Percentiles rank a stretch among this genome's conserved stretches.
Evolutionary conservation across 1,284 basidiomycete genomes (phyloP).

Genomic region (Papiliotrema fonsecae): DNA sequence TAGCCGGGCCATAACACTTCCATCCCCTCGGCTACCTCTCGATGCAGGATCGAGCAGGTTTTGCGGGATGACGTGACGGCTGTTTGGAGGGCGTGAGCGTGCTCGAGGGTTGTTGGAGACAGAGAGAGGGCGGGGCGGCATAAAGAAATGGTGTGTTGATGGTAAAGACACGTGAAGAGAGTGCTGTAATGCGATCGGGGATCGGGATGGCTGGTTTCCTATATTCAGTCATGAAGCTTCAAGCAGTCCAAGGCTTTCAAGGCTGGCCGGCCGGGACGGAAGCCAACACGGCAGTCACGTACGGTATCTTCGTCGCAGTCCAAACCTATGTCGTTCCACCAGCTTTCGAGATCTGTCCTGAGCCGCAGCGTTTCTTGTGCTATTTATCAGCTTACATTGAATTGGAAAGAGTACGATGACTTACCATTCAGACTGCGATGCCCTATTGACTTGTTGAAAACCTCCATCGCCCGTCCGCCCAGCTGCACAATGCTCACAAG

Average conservation of each 20-base stretch:
- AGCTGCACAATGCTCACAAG: constrained; percentile 12
- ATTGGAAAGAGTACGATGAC: neutral
- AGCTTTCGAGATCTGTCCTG: constrained; percentile 17
- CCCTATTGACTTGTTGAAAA: constrained; percentile 19
- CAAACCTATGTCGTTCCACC: constrained; percentile 24
- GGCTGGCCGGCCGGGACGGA: too few species aligned
- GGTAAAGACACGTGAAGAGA: constrained; percentile 26
- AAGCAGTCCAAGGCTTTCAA: too few species aligned
- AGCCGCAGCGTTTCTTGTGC: constrained; percentile 16
- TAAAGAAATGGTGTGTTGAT: constrained; percentile 21
- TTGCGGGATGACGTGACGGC: constrained; percentile 15
- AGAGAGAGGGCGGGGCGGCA: constrained; percentile 15
- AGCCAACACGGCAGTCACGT: too few species aligned
- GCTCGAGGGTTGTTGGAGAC: constrained; percentile 10
- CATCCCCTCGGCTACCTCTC: constrained; percentile 4
- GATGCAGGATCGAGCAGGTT: constrained; percentile 11
- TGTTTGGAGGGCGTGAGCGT: constrained; percentile 18
- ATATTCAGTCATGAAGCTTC: too few species aligned
- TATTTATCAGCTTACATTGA: neutral
- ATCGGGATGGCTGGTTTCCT: neutral
- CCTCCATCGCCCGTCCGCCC: constrained; percentile 21
- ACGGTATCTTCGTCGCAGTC: constrained; percentile 4
- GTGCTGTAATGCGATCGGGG: constrained; percentile 9
- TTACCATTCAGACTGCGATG: constrained; percentile 12
- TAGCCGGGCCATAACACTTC: constrained; percentile 22